Evolutionary conservation across 2,329 filamentous ascomycete species (phyloP), one percentile per base, ranked within the genome.

Genomic region (Pseudogymnoascus sp.): DNA sequence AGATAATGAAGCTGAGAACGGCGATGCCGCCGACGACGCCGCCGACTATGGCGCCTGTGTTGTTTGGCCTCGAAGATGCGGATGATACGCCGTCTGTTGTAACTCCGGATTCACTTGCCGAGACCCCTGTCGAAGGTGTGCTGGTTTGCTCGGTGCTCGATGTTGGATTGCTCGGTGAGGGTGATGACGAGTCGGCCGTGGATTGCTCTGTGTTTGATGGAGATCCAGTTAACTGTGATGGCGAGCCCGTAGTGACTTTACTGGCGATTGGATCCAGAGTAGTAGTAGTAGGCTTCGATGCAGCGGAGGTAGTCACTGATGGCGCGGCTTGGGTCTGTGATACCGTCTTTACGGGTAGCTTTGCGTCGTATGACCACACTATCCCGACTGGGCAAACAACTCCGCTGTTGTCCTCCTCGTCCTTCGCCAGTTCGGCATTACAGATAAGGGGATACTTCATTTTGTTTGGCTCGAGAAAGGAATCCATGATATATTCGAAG

Each of bases 11-110:
- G 60, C 72, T 72, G 1, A 75, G 13, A 2, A 74, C 64, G 2
- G 67, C 71, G 2, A 74, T 59, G 1, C 71, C 70, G 5, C 71
- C 72, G 10, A 74, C 60, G 2, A 71, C 67, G 4, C 71, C 73
- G 5, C 71, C 72, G 9, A 73, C 63, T 34, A 74, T 74, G 26
- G 67, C 66, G 5, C 68, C 69, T 1, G 62, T 69, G 55, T 71
- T 33, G 28, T 37, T 35, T 7, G 41, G 8, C 21, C 13, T 52
- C 12, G n/a, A 52, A 7, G 41, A 18, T 52, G 41, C 13, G n/a
- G 41, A 18, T 52, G n/a, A n/a, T 28, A 3, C 41, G 23, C 23
- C n/a, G 1, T 23, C 41, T 30, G 41, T 12, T 15, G 41, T 30
- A 5, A 26, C n/a, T 8, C 2, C 8, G n/a, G 26, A 30, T 23